Evolutionary conservation across 78 protist species (phyloP).

Genomic region (Trichosphaerium sp.): DNA sequence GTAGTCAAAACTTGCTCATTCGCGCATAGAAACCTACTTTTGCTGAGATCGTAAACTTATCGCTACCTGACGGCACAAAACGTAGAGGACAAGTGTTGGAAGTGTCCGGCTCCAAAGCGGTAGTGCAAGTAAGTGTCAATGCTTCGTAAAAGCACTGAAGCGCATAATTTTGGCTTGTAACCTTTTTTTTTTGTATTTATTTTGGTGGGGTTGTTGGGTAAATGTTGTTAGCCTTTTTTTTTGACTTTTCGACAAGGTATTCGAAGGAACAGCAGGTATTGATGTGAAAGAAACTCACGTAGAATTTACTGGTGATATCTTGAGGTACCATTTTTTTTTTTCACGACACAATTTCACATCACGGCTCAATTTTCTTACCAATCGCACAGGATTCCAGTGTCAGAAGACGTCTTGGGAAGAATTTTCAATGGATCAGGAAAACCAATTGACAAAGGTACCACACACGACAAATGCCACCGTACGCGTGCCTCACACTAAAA

Average conservation of each 20-base stretch:
- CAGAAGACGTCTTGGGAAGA: slow-evolving; percentile 98
- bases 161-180: no score
- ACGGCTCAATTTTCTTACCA: no score
- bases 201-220: no score
- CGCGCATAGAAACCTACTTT: slow-evolving; percentile 74
- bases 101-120: slow-evolving; percentile 82
- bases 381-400: slow-evolving; percentile 85
- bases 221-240: no score
- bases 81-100: slow-evolving; percentile 95
- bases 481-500: no score
- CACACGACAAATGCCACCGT: no score
- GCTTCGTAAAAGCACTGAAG: no score
- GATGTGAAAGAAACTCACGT: slow-evolving; percentile 83
- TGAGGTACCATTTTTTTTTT: no score
- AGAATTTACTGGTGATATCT: slow-evolving; percentile 93
- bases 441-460: slow-evolving; percentile 96
- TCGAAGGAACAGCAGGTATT: slow-evolving; percentile 98
- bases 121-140: slow-evolving; percentile 94
- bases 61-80: slow-evolving; percentile 82
- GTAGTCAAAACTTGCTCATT: no score
- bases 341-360: no score
- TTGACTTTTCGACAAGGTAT: no score
- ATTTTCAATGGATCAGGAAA: slow-evolving; percentile 98
- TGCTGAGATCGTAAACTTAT: slow-evolving; percentile 94
- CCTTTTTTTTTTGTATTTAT: no score